Percentiles rank a stretch among this genome's conserved stretches.
Evolutionary conservation across 441 rosid genomes (phyloP).

Genomic region (Arabidopsis hybrid): DNA sequence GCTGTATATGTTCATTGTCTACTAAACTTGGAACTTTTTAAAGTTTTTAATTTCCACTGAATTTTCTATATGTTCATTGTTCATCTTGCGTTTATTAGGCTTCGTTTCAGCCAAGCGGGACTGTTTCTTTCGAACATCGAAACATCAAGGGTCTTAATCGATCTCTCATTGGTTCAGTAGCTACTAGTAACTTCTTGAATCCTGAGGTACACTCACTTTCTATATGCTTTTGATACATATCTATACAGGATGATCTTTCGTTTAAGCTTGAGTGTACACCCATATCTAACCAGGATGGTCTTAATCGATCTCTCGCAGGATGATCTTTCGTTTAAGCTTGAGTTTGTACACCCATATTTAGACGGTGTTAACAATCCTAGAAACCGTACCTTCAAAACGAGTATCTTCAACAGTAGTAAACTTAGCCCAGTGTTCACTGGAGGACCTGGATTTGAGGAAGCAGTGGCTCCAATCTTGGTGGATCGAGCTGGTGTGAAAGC

Average conservation of each 20-base stretch:
- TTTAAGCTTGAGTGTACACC: too few relatives aligned
- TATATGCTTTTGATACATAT: not conserved
- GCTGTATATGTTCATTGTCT: not conserved
- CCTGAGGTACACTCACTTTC: conserved; percentile 62
- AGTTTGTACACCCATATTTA: conserved; percentile 91
- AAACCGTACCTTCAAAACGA: conserved; percentile 79
- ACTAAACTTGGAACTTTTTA: not conserved
- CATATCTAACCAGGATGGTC: too few relatives aligned
- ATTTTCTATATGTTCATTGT: not conserved
- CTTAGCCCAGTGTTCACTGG: conserved; percentile 97
- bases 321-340: conserved; percentile 82
- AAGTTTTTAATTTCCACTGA: conserved; percentile 7
- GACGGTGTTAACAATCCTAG: conserved; percentile 82
- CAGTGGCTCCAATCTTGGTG: conserved; percentile 89
- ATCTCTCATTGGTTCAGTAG: conserved; percentile 81
- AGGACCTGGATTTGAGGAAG: conserved; percentile 94
- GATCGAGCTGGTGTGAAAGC: conserved; percentile 92
- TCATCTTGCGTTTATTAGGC: conserved; percentile 49
- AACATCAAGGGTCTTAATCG: conserved; percentile 86
- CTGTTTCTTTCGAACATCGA: conserved; percentile 85
- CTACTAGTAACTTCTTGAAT: conserved; percentile 87
- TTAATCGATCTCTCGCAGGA: too few relatives aligned
- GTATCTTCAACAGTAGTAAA: conserved; percentile 92
- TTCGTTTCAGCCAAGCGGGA: conserved; percentile 84
- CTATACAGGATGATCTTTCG: too few relatives aligned